Conservation (phyloP, 2,329 filamentous ascomycete species). For the Neofusicoccum umdonicola region DNA sequence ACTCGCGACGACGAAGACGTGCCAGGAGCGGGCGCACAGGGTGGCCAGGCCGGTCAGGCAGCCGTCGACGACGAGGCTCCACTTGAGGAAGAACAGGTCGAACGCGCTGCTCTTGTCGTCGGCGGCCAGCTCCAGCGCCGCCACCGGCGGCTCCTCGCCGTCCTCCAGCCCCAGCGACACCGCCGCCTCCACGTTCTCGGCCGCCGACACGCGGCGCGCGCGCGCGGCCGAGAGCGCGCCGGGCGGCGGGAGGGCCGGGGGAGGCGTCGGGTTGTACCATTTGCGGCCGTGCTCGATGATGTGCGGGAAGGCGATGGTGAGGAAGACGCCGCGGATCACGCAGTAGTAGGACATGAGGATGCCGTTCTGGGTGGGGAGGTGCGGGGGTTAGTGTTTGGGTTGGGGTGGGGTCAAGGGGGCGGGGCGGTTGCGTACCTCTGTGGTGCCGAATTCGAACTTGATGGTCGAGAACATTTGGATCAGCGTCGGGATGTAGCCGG, state of each 20-base stretch:
- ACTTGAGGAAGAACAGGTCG: conserved; percentile 66
- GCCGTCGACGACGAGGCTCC: conserved; percentile 64
- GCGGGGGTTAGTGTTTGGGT: not conserved
- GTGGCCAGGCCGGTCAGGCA: conserved; percentile 61
- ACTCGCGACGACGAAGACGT: conserved; percentile 65
- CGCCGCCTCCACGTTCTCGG: conserved; percentile 32
- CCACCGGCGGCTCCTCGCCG: conserved; percentile 42
- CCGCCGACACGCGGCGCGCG: conserved; percentile 26
- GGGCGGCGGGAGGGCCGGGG: conserved; percentile 20
- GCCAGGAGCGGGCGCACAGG: conserved; percentile 63
- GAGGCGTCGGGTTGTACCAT: conserved; percentile 47
- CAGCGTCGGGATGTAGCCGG: conserved; percentile 64
- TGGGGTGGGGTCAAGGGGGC: not conserved
- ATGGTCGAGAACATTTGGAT: conserved; percentile 51
- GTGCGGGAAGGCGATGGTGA: conserved; percentile 45
- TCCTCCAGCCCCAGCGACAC: conserved; percentile 52
- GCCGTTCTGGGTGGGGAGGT: conserved; percentile 32
- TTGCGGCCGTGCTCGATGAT: conserved; percentile 44
- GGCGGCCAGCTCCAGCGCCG: conserved; percentile 29
- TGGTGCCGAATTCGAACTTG: conserved; percentile 44
- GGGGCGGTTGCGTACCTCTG: conserved; percentile 23
- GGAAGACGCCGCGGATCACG: conserved; percentile 43
- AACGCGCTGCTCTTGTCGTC: conserved; percentile 56
- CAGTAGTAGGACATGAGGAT: conserved; percentile 47
- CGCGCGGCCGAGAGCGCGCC: conserved; percentile 20